Evolutionary conservation across 495 filamentous ascomycete genomes (phyloP), one percentile per base, ranked within the genome.

Genomic region (Pseudomonodictys pantanalensis): DNA sequence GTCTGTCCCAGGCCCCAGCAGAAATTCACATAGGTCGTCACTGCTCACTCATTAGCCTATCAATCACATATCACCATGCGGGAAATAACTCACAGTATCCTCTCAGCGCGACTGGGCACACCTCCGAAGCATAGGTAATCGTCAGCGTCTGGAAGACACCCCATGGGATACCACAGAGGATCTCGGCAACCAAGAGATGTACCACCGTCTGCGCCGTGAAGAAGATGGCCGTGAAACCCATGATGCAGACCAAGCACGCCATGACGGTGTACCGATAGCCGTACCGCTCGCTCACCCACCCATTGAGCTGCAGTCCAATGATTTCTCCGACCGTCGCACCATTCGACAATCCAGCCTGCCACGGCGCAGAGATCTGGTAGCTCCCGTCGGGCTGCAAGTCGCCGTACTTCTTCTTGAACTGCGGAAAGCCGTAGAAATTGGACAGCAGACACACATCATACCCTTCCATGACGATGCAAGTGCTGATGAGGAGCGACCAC

Each of bases 391-490:
- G 32, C 1, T 60, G 28, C 45, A 61, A 62, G 23, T 62, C 55
- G 23, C 68, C 68, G 33, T 66, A 70, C 33, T 68, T 64, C 22
- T 48, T 42, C 29, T 70, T 68, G 61, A 77, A 78, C 5, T 61
- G 50, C 0, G 73, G 71, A 18, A 68, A 63, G 10, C 62, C 75
- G 62, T 64, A 72, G 44, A 79, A 71, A 42, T 56, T 66, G 46
- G 58, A 60, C 26, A 77, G 52, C 1, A 76, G 54, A 23, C 63
- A 60, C 1, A 70, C 60, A 58, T 79, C 76, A 60, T 73, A 79
- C 20, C 71, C 75, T 50, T 77, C 75, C 77, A 79, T 79, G 39
- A 75, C 68, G 8, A 76, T 68, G 9, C 69, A 68, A 10, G 71
- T 71, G 12, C 70, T 76, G 29, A 78, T 65, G 18, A 77, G 47